Percentiles rank a stretch among this genome's conserved stretches.
Conservation (phyloP, 2,329 filamentous ascomycete species). For the Apiospora hydei region DNA sequence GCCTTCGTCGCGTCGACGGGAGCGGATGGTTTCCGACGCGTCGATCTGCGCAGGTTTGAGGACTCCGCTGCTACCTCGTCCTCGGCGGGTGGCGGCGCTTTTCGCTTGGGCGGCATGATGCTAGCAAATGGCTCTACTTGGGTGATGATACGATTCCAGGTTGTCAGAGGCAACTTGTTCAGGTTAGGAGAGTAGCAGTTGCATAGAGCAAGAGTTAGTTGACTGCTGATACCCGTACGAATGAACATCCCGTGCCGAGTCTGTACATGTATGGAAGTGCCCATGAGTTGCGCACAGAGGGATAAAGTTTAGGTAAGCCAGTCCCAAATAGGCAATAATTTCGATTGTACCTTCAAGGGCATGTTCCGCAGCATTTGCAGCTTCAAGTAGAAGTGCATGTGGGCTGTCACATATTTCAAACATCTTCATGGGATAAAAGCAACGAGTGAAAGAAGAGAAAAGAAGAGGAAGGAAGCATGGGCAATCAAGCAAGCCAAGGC, state of each 20-base stretch:
- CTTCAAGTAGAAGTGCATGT: not conserved
- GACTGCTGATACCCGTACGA: not conserved
- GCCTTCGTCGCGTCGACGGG: slow-evolving; percentile 24
- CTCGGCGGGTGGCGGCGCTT: slow-evolving; percentile 31
- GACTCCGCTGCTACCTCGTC: not conserved
- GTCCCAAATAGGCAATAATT: not conserved
- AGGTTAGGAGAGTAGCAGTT: not conserved
- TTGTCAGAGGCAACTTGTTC: not conserved
- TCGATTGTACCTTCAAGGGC: not conserved
- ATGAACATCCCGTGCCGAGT: not conserved
- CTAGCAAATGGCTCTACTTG: not conserved
- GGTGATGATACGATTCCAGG: too few relatives aligned
- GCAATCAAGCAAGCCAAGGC: too few relatives aligned
- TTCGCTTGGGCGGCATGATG: slow-evolving; percentile 34
- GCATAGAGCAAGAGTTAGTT: not conserved
- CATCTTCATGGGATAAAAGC: not conserved
- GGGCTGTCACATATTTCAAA: not conserved
- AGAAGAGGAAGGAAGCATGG: too few relatives aligned
- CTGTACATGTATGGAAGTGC: not conserved
- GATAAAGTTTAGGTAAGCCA: not conserved
- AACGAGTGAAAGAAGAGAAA: not conserved
- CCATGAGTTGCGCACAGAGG: not conserved
- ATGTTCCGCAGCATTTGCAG: not conserved
- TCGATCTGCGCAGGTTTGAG: slow-evolving; percentile 32
- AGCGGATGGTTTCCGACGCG: slow-evolving; percentile 32